A percentile compares a stretch with the other conserved stretches of the same genome.
Conservation (phyloP, 2,329 filamentous ascomycete species). For the Microascus cirrosus region DNA sequence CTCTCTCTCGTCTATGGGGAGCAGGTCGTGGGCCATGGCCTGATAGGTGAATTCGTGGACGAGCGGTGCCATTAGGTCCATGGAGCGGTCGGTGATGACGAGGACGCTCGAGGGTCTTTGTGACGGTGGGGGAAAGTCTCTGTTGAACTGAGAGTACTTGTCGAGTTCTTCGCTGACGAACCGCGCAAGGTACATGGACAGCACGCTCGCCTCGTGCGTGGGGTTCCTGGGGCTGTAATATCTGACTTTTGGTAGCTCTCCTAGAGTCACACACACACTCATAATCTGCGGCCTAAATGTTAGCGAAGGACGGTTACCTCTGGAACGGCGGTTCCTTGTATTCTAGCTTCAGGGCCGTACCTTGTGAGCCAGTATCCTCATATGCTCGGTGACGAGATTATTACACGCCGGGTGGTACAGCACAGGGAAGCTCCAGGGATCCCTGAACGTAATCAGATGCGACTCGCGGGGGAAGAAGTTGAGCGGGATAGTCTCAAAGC, state of each 20-base stretch:
- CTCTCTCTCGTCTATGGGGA: conserved; percentile 79
- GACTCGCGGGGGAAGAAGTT: conserved; percentile 89
- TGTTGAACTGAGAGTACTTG: conserved; percentile 73
- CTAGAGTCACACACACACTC: conserved; percentile 80
- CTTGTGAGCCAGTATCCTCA: conserved; percentile 81
- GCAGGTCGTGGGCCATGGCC: conserved; percentile 90
- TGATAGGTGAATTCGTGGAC: conserved; percentile 98
- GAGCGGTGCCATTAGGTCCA: conserved; percentile 82
- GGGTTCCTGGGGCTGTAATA: conserved; percentile 72
- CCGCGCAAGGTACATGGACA: conserved; percentile 78
- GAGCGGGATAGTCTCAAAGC: conserved; percentile 72
- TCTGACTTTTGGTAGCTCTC: conserved; percentile 85
- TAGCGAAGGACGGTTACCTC: neutral
- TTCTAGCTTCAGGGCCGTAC: conserved; percentile 30
- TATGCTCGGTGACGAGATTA: conserved; percentile 66
- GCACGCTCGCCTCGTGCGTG: conserved; percentile 74
- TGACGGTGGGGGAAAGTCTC: conserved; percentile 71
- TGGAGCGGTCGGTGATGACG: conserved; percentile 79
- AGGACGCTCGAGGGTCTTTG: conserved; percentile 71
- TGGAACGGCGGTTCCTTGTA: neutral
- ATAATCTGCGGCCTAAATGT: conserved; percentile 48
- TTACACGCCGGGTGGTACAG: conserved; percentile 89
- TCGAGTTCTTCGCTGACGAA: conserved; percentile 91
- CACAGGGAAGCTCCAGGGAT: conserved; percentile 91
- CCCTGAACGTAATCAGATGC: conserved; percentile 79